phyloP scores from a whole-genome alignment of 805 yeast genomes.

The Candida chilensis region DNA sequence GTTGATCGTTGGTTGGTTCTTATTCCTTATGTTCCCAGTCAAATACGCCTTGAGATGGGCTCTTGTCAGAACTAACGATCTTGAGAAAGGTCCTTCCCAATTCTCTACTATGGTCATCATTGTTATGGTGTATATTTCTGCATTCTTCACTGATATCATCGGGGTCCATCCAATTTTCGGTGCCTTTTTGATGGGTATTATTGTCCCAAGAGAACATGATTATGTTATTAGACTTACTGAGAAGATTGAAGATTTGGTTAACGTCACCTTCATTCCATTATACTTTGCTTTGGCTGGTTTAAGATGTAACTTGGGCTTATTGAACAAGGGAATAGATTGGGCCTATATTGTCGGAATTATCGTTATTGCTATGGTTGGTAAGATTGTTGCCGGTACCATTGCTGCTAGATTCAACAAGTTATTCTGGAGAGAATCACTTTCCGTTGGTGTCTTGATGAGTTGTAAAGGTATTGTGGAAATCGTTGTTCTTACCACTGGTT shows the following conservation, averaged over 20 bases:
- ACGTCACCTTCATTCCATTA: conserved; percentile 62
- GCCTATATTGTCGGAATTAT: conserved; percentile 65
- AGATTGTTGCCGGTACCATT: conserved; percentile 56
- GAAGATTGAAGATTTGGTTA: conserved; percentile 71
- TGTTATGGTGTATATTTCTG: conserved; percentile 49
- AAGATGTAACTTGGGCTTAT: conserved; percentile 54
- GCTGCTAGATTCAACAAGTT: conserved; percentile 57
- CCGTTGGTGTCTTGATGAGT: conserved; percentile 79
- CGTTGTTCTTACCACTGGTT: conserved; percentile 68
- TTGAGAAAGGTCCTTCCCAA: conserved; percentile 57
- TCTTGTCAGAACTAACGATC: conserved; percentile 41
- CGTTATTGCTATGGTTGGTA: conserved; percentile 58
- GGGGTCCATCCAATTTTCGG: conserved; percentile 87
- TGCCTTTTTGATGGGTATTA: conserved; percentile 69
- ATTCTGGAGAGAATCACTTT: conserved; percentile 62
- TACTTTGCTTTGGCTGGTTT: conserved; percentile 79
- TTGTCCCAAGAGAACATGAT: conserved; percentile 70
- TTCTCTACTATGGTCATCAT: conserved; percentile 48
- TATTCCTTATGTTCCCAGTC: conserved; percentile 50
- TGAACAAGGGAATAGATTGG: conserved; percentile 67
- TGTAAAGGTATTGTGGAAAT: conserved; percentile 86
- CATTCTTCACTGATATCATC: conserved; percentile 74
- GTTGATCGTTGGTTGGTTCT: conserved; percentile 61
- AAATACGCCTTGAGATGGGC: conserved; percentile 35
- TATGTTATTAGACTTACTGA: conserved; percentile 63